These are phyloP conservation scores for Colletotrichum sp. DNA, from an alignment of 2,329 filamentous ascomycete genomes.

Conservation along the genomic window DNA sequence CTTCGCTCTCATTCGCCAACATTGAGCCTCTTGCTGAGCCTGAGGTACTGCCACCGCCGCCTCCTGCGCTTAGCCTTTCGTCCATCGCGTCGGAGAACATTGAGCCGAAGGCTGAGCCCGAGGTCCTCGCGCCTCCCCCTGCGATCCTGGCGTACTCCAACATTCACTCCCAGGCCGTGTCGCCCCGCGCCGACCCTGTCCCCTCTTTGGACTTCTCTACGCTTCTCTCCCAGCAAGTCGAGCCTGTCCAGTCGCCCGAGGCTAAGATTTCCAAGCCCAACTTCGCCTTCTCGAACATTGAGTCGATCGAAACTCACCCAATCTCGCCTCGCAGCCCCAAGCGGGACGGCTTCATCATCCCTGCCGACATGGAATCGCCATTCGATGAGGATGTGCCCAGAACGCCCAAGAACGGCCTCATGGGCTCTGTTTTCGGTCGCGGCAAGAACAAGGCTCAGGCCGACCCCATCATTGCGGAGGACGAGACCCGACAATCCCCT, in stretches of 20 bases:
- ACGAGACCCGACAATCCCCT: conserved; percentile 64
- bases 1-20: conserved; percentile 36
- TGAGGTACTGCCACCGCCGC: conserved; percentile 32
- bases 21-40: conserved; percentile 48
- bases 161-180: conserved; percentile 47
- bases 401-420: conserved; percentile 42
- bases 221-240: conserved; percentile 37
- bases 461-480: conserved; percentile 64
- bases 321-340: conserved; percentile 54
- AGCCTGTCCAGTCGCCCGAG: conserved; percentile 40
- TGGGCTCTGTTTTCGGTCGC: conserved; percentile 50
- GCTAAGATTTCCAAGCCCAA: conserved; percentile 24
- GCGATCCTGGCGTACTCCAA: conserved; percentile 39
- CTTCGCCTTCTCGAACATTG: conserved; percentile 49
- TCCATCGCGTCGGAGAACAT: conserved; percentile 34
- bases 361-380: conserved; percentile 45
- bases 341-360: conserved; percentile 62
- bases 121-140: conserved; percentile 21
- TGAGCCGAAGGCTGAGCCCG: conserved; percentile 37
- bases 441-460: conserved; percentile 43
- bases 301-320: conserved; percentile 51
- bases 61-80: conserved; percentile 35
- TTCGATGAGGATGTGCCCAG: conserved; percentile 36
- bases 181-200: conserved; percentile 33
- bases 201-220: conserved; percentile 40